phyloP scores from a whole-genome alignment of 371 early-diverging fungal species.

The Capniomyces stellatus region DNA sequence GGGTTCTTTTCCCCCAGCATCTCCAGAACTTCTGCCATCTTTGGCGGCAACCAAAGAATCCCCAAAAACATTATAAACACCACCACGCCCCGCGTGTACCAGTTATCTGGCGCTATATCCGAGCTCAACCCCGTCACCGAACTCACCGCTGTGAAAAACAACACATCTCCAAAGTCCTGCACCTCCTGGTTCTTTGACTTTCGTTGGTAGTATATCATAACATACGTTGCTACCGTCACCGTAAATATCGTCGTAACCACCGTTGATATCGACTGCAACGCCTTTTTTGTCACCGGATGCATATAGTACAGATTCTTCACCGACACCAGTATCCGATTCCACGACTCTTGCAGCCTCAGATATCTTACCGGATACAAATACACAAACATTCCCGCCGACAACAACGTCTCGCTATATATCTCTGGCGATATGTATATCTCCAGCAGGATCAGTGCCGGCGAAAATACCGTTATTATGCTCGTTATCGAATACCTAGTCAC shows the following conservation, averaged over 20 bases:
- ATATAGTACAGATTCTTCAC: conserved; percentile 33
- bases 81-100: conserved; percentile 34
- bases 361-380: conserved; percentile 47
- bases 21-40: conserved; percentile 38
- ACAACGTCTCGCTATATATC: conserved; percentile 23
- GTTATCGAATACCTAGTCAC: conserved; percentile 25
- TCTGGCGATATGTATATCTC: conserved; percentile 12
- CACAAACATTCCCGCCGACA: conserved; percentile 31
- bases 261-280: conserved; percentile 25
- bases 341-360: conserved; percentile 34
- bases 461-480: conserved; percentile 30
- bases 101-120: conserved; percentile 35
- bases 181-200: conserved; percentile 16
- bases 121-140: conserved; percentile 37
- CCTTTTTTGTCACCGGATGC: conserved; percentile 32
- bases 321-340: conserved; percentile 27
- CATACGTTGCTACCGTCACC: conserved; percentile 41
- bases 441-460: conserved; percentile 26
- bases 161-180: conserved; percentile 40
- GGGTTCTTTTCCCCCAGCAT: conserved; percentile 30
- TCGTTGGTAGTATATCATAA: conserved; percentile 29
- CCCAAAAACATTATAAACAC: conserved; percentile 47
- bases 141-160: conserved; percentile 39
- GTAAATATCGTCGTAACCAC: conserved; percentile 38
- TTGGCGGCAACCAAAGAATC: conserved; percentile 42